Conservation (phyloP, 768 basidiomycete genomes). For the Plicaturopsis crispa region DNA sequence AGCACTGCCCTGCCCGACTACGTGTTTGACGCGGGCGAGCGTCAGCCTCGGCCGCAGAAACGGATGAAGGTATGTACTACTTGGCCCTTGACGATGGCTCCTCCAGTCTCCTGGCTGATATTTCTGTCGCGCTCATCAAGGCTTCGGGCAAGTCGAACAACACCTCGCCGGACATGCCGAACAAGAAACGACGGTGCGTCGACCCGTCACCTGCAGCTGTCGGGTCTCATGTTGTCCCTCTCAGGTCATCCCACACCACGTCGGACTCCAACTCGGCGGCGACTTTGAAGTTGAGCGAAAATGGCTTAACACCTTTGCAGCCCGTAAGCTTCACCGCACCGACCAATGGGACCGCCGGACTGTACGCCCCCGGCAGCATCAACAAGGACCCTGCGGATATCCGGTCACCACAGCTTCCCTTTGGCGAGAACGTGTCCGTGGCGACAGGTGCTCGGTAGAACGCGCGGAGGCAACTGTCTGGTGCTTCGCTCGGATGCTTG, state of each 20-base stretch:
- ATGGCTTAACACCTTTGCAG: constrained; percentile 26
- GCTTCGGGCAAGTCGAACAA: constrained; percentile 53
- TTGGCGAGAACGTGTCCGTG: constrained; percentile 53
- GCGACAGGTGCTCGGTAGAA: constrained; percentile 32
- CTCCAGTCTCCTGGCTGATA: constrained; percentile 6
- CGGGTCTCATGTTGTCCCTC: constrained; percentile 21
- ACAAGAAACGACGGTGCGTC: constrained; percentile 44
- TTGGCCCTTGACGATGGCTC: no score
- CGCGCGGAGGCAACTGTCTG: background rate
- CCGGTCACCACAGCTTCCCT: constrained; percentile 54
- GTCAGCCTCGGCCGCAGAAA: constrained; percentile 68
- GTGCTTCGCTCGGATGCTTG: no score
- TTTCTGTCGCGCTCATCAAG: constrained; percentile 38
- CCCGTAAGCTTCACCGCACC: no score
- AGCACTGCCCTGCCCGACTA: constrained; percentile 76
- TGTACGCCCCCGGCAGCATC: no score
- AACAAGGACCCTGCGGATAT: constrained; percentile 37
- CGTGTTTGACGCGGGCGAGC: constrained; percentile 77
- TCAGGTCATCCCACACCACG: constrained; percentile 39
- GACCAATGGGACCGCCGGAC: no score
- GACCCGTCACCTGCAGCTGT: constrained; percentile 13
- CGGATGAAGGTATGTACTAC: constrained; percentile 56
- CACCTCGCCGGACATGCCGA: constrained; percentile 63
- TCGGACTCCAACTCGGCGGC: constrained; percentile 23
- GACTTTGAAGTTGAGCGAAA: constrained; percentile 33